Base-by-base conservation (phyloP, 2,329 filamentous ascomycete genomes). In the Botrytis paeoniae region DNA sequence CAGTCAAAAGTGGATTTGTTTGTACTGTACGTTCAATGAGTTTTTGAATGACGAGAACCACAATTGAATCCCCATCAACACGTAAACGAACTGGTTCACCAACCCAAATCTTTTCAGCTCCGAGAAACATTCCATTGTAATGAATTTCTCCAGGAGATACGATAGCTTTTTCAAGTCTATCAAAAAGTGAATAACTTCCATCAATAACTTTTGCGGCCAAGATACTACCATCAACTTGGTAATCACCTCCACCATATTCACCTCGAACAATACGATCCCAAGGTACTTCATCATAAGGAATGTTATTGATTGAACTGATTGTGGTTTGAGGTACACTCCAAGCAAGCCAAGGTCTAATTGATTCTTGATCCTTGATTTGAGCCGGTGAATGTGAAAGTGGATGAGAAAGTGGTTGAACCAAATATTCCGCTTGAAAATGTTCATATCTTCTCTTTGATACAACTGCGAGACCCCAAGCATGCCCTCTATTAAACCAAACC, bases 81-180 rank as follows among this genome's bases (percentile, higher is more conserved):
- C 75, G 75, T 9, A 89, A 80, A n/a, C 88, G 85, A 22, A 89
- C 82, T 1, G 86, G 83, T 64, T 90, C 88, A n/a, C 87, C 86
- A 32, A 85, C 80, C 86, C 87, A 89, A 35, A 89, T 83, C 79
- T 89, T 89, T 77, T 90, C 88, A 2, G 85, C 87, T 9, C 88
- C 88, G 0, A 89, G 79, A 78, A 84, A 89, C 68, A 89, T 82
- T 45, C 86, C 86, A 73, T 86, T 85, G 79, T 85, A 89, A 71
- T 84, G 82, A 5, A 82, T 79, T 63, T 85, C 83, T 22, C 82
- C 82, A 10, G 80, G 79, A 35, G 80, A 78, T 4, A 81, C 80
- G 2, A 83, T 77, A 1, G 79, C 76, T 32, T 81, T 83, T 61
- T 83, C 83, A n/a, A 84, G 80, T n/a, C 80, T 82, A 66, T 85